Base-by-base conservation (phyloP, 495 filamentous ascomycete genomes). In the Choiromyces venosus region DNA sequence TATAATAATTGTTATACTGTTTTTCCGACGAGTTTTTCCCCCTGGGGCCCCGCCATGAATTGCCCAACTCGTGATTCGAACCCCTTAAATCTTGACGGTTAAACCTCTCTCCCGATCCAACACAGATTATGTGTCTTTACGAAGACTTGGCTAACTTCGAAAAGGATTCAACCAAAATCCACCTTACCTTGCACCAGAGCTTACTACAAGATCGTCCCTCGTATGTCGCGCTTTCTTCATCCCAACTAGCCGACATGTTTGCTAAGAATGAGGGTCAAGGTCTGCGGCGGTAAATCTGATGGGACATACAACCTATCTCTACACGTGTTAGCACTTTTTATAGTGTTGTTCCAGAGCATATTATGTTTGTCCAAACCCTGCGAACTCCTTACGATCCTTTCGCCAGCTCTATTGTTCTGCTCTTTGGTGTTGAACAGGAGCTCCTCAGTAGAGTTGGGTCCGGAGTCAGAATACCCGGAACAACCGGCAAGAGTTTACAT, bases 291-390 rank as follows among this genome's bases (percentile, higher is more conserved):
- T n/a, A 81, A 81, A 38, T 69, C 68, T 3, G 76, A 81, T 35
- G 79, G 79, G 40, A 52, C 61, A 36, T 82, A 82, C 40, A 82
- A 82, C 65, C 64, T 80, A 37, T 70, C 76, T 1, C 69, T 90
- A 64, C 92, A 94, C 82, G 89, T 94, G 67, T 86, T 90, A 77
- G 92, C 92, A 29, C 84, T 95, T 37, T 86, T 94, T 79, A 83
- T 95, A 68, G 92, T 95, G 67, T 84, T 95, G 33, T 81, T 84
- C 4, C 80, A 93, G 39, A 93, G 92, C 82, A 91, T 88, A 33
- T 75, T 90, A 72, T 80, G 78, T 80, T 40, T 40, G 78, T 76
- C 42, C 40, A 46, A 29, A 14, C 16, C 40, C 36, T 61, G 12
- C 25, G 25, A 40, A 33, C 71, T 39, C 56, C 44, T 37, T 66